phyloP scores from a whole-genome alignment of 176 grass and related monocot genomes.

The Saccharum officinarum region DNA sequence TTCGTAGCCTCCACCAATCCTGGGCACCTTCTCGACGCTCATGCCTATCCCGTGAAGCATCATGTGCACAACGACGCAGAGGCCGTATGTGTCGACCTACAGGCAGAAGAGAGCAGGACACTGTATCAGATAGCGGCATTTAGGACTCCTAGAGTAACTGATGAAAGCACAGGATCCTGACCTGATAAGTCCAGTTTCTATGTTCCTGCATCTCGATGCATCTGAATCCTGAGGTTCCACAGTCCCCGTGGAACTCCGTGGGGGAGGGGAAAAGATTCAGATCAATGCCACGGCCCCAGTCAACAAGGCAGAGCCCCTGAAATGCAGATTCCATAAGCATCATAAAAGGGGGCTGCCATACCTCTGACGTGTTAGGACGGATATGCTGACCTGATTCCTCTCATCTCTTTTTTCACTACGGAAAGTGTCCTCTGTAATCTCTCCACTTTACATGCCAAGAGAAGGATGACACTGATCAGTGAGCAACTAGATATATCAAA shows the following conservation, averaged over 20 bases:
- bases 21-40: conserved; percentile 58
- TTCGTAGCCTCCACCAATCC: conserved; percentile 49
- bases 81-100: conserved; percentile 74
- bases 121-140: neutral
- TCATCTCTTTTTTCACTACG: conserved; percentile 57
- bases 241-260: conserved; percentile 65
- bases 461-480: conserved; percentile 26
- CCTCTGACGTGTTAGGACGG: neutral
- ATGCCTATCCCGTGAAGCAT: conserved; percentile 76
- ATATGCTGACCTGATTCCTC: conserved; percentile 58
- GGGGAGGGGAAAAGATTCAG: conserved; percentile 58
- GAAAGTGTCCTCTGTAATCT: conserved; percentile 68
- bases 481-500: neutral
- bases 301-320: conserved; percentile 88
- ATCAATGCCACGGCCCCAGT: conserved; percentile 92
- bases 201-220: conserved; percentile 87
- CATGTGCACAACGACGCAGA: conserved; percentile 89
- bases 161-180: conserved; percentile 12
- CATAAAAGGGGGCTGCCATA: neutral
- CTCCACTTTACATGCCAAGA: conserved; percentile 50
- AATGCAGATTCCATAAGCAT: conserved; percentile 39
- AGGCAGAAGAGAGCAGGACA: neutral
- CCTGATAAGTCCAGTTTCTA: conserved; percentile 75
- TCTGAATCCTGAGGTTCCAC: conserved; percentile 74
- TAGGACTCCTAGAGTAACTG: neutral